These are phyloP conservation scores for Colletotrichum somersetense DNA, from an alignment of 2,329 filamentous ascomycete species.

Conservation along the genomic window DNA sequence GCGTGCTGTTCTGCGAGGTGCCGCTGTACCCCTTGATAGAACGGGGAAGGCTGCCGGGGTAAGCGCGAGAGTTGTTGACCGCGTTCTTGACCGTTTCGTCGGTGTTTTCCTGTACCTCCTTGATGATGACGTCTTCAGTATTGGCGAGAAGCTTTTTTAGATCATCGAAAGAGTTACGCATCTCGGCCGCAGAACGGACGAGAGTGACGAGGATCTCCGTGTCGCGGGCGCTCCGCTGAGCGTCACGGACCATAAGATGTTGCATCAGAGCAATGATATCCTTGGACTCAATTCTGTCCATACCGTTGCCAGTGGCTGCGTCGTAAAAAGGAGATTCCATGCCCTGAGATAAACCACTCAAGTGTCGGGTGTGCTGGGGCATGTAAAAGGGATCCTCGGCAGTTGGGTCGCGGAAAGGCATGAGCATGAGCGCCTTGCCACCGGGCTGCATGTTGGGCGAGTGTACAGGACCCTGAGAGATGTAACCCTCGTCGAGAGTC, in stretches of 20 bases:
- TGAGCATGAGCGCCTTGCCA: slow-evolving; percentile 65
- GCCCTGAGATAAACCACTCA: slow-evolving; percentile 92
- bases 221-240: slow-evolving; percentile 93
- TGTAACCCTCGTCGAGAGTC: slow-evolving; percentile 89
- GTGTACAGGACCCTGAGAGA: slow-evolving; percentile 76
- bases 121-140: slow-evolving; percentile 90
- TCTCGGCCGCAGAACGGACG: slow-evolving; percentile 93
- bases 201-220: slow-evolving; percentile 96
- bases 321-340: slow-evolving; percentile 93
- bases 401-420: slow-evolving; percentile 53
- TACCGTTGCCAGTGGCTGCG: slow-evolving; percentile 85
- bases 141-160: slow-evolving; percentile 93
- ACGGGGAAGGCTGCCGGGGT: slow-evolving; percentile 75
- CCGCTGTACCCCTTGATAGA: slow-evolving; percentile 62
- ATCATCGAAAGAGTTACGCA: slow-evolving; percentile 96
- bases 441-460: slow-evolving; percentile 66
- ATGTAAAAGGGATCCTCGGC: slow-evolving; percentile 77
- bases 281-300: slow-evolving; percentile 93
- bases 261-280: slow-evolving; percentile 99
- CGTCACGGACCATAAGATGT: slow-evolving; percentile 96
- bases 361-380: slow-evolving; percentile 72
- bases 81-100: slow-evolving; percentile 86
- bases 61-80: slow-evolving; percentile 87
- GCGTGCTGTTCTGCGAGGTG: slow-evolving; percentile 66
- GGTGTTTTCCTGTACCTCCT: slow-evolving; percentile 87